Percentiles rank a stretch among this genome's conserved stretches.
Conservation (phyloP, 352 stramenopile species). For the Phytophthora colocasiae region DNA sequence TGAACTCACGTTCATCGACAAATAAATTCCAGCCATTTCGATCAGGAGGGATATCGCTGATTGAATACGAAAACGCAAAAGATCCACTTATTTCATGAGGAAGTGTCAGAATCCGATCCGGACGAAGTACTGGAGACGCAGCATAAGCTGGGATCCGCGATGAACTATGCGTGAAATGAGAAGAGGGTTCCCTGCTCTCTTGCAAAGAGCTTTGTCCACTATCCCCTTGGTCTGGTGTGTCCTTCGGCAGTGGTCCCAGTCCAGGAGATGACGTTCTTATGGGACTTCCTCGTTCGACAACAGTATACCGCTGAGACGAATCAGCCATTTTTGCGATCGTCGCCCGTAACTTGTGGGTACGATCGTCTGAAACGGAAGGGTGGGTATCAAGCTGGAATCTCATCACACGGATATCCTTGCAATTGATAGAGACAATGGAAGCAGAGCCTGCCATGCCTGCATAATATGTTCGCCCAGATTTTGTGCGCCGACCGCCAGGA, state of each 20-base stretch:
- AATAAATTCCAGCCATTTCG: conserved; percentile 83
- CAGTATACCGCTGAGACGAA: conserved; percentile 58
- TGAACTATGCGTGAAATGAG: conserved; percentile 15
- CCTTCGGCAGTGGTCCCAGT: conserved; percentile 19
- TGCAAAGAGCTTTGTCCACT: conserved; percentile 12
- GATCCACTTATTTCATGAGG: conserved; percentile 61
- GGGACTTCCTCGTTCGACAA: conserved; percentile 33
- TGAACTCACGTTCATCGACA: conserved; percentile 78
- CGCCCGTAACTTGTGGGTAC: conserved; percentile 48
- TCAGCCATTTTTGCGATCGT: conserved; percentile 68
- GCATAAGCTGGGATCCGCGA: conserved; percentile 30
- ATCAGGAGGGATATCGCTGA: conserved; percentile 47
- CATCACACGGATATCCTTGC: conserved; percentile 82
- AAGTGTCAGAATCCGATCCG: conserved; percentile 36
- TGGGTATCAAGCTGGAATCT: conserved; percentile 69
- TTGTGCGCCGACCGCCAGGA: conserved; percentile 60
- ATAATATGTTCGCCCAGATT: conserved; percentile 60
- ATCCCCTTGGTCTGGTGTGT: conserved; percentile 19
- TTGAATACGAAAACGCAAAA: conserved; percentile 76
- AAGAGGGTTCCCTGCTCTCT: conserved; percentile 20
- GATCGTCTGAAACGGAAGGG: conserved; percentile 60
- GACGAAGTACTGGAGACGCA: conserved; percentile 52
- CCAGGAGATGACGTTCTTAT: conserved; percentile 23
- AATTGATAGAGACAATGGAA: conserved; percentile 70
- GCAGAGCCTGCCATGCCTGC: conserved; percentile 48